Evolutionary conservation across 2,329 filamentous ascomycete species (phyloP).

Genomic region (Penicillium sp.): DNA sequence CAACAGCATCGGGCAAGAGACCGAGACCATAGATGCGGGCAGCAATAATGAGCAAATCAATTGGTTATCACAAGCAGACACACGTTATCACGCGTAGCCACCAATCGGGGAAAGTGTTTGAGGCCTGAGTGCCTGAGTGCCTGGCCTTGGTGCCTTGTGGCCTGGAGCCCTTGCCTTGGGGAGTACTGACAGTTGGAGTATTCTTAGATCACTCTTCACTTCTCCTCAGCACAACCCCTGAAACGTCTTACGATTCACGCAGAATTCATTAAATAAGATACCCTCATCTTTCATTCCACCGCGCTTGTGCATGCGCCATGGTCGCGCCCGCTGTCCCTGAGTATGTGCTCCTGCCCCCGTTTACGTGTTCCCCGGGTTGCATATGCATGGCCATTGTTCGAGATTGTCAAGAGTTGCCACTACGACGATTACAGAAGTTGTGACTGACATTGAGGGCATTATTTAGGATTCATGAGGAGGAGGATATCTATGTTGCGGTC

Average conservation of each 20-base stretch:
- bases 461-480: constrained; percentile 83
- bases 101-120: constrained; percentile 15
- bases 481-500: constrained; percentile 78
- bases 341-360: constrained; percentile 50
- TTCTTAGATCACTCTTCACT: constrained; percentile 12
- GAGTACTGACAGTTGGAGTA: background rate
- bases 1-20: constrained; percentile 20
- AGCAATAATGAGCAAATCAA: constrained; percentile 3
- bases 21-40: background rate
- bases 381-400: constrained; percentile 20
- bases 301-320: constrained; percentile 52
- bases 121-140: constrained; percentile 10
- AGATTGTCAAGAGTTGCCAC: background rate
- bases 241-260: constrained; percentile 5
- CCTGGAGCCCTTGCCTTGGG: constrained; percentile 20
- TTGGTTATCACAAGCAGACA: constrained; percentile 15
- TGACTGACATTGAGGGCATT: constrained; percentile 21
- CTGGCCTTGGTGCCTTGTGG: constrained; percentile 19
- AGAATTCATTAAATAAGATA: background rate
- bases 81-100: constrained; percentile 17
- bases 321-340: constrained; percentile 73
- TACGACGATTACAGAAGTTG: constrained; percentile 5
- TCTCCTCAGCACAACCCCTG: constrained; percentile 7
- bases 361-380: constrained; percentile 30
- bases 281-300: constrained; percentile 6